phyloP scores from a whole-genome alignment of 495 filamentous ascomycete species.

The Penicillium lividum region DNA sequence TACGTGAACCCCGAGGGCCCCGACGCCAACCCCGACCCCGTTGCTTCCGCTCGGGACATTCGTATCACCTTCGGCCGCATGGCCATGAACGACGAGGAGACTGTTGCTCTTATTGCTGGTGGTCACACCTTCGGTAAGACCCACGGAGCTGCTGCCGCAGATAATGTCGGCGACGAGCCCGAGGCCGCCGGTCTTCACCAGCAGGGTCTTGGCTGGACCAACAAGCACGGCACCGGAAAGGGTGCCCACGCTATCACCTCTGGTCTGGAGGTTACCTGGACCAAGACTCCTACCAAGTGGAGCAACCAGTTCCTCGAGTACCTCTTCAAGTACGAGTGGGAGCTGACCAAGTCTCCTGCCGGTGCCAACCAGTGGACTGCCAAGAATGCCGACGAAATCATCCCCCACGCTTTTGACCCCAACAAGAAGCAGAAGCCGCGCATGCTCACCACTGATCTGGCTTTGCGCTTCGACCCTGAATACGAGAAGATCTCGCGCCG shows the following conservation, averaged over 20 bases:
- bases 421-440: conserved; percentile 64
- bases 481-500: conserved; percentile 73
- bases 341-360: conserved; percentile 68
- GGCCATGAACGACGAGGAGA: conserved; percentile 80
- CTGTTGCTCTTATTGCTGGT: conserved; percentile 71
- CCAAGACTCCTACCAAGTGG: conserved; percentile 68
- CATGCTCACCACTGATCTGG: conserved; percentile 71
- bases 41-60: conserved; percentile 67
- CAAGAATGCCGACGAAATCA: conserved; percentile 61
- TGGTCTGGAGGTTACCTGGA: conserved; percentile 74
- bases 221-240: conserved; percentile 57
- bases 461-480: conserved; percentile 65
- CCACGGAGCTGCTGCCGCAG: conserved; percentile 62
- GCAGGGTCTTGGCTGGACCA: conserved; percentile 70
- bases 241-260: conserved; percentile 69
- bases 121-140: conserved; percentile 77
- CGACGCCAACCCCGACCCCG: conserved; percentile 65
- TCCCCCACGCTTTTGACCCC: conserved; percentile 67
- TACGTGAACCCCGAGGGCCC: conserved; percentile 78
- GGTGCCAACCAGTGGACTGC: conserved; percentile 74
- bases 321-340: conserved; percentile 76
- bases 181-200: conserved; percentile 59
- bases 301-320: conserved; percentile 68
- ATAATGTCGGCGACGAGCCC: conserved; percentile 64
- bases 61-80: conserved; percentile 71